Conservation (phyloP, 495 filamentous ascomycete genomes). For the Aspergillus panamensis region DNA sequence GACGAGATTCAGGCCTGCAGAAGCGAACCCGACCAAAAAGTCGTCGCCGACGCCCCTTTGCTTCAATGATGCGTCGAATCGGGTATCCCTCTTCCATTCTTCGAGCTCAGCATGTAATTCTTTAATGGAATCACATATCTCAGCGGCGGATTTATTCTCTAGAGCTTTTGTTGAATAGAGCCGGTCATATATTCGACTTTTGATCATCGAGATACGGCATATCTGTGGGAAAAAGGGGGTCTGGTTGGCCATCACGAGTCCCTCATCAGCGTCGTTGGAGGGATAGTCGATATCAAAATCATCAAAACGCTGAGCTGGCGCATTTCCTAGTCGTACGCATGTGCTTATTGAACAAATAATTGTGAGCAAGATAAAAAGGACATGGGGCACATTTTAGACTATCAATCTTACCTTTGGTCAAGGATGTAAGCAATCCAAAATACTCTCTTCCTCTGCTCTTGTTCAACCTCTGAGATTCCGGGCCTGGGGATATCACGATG, state of each 20-base stretch:
- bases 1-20: slow-evolving; percentile 82
- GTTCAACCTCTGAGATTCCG: slow-evolving; percentile 74
- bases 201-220: slow-evolving; percentile 82
- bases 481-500: slow-evolving; percentile 85
- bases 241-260: slow-evolving; percentile 65
- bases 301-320: slow-evolving; percentile 88
- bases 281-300: slow-evolving; percentile 96
- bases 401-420: slow-evolving; percentile 68
- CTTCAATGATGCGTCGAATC: slow-evolving; percentile 70
- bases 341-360: slow-evolving; percentile 41
- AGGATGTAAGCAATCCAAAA: slow-evolving; percentile 94
- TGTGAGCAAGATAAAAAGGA: neutral
- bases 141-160: slow-evolving; percentile 70
- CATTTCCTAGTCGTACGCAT: slow-evolving; percentile 81
- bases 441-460: slow-evolving; percentile 89
- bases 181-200: slow-evolving; percentile 84
- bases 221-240: slow-evolving; percentile 85
- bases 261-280: slow-evolving; percentile 69
- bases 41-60: slow-evolving; percentile 79
- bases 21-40: slow-evolving; percentile 79
- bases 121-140: slow-evolving; percentile 81
- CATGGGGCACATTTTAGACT: no score
- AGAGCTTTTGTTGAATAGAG: slow-evolving; percentile 86
- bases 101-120: slow-evolving; percentile 85
- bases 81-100: slow-evolving; percentile 82